Base-by-base conservation (phyloP, 208 protist species). In the Wallacemonas sp. region DNA sequence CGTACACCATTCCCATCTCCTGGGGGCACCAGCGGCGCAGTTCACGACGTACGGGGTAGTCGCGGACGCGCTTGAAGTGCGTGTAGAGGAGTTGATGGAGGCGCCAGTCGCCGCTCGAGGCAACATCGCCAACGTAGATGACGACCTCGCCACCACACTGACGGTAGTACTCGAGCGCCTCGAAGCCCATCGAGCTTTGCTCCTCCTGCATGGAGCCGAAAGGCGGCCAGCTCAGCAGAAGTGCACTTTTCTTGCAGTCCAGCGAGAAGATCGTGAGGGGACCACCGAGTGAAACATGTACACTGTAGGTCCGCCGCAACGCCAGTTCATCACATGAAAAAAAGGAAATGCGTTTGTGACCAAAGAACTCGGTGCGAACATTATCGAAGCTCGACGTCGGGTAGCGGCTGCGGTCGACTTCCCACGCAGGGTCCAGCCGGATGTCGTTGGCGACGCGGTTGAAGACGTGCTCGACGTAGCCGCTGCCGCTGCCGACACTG, bases 171-270 rank as follows among this genome's bases (percentile, higher is more conserved):
- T 92, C 78, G 7, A 97, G 77, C 11, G 91, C 76, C 80, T 97
- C 91, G 65, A 91, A 93, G n/a, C 74, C 87, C 91, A 97, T 97
- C 33, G 91, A 94, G 63, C 83, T 92, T 70, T 94, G 87, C 65
- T 97, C 91, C 48, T 91, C 85, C 61, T 91, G 70, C 12, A 87
- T 78, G 11, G 87, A 92, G 44, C 91, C 91, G 65, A 97, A 97
- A 7, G 91, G 91, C 0, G 91, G 91, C 89, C 91, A 97, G 67
- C 83, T 93, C 44, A 97, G 73, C 45, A 97, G 74, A 33, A 97
- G 66, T 33, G 81, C 86, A 2, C 80, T 73, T n/a, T 70, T 84
- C n/a, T 49, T 50, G 67, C 87, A 94, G 49, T 81, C 61, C 10
- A 92, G 61, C n/a, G 91, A 96, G 39, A 92, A 82, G 11, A 94